Conservation (phyloP, 108 stramenopile species). For the Nannochloropsis salina region DNA sequence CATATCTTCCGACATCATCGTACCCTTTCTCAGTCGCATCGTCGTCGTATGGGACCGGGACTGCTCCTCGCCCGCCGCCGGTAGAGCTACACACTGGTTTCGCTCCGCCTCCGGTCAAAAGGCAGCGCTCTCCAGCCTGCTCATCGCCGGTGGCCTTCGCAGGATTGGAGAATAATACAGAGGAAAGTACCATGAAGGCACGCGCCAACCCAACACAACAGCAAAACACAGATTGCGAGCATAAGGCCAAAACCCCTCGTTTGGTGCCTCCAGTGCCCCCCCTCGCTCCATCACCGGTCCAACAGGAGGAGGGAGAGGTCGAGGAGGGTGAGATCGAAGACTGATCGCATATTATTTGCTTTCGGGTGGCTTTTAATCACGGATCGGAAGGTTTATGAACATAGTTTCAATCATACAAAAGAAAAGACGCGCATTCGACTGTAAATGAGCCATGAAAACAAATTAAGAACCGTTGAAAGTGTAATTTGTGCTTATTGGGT, state of each 20-base stretch:
- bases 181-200: neutral
- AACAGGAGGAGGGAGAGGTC: neutral
- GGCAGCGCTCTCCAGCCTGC: neutral
- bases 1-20: neutral
- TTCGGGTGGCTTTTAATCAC: too few relatives aligned
- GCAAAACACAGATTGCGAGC: neutral
- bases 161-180: neutral
- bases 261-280: slow-evolving; percentile 7
- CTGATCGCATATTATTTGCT: neutral
- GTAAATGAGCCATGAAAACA: too few relatives aligned
- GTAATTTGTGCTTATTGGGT: neutral
- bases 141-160: neutral
- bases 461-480: too few relatives aligned
- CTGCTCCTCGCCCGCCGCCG: neutral
- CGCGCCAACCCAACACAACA: neutral
- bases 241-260: neutral
- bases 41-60: neutral
- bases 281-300: neutral
- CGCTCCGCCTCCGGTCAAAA: neutral
- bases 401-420: neutral
- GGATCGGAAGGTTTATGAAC: too few relatives aligned
- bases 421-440: too few relatives aligned
- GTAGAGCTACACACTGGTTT: slow-evolving; percentile 1
- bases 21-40: neutral
- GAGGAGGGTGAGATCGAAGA: slow-evolving; percentile 9